Conservation (phyloP, 345 rosid species). For the Boechera divaricarpa region DNA sequence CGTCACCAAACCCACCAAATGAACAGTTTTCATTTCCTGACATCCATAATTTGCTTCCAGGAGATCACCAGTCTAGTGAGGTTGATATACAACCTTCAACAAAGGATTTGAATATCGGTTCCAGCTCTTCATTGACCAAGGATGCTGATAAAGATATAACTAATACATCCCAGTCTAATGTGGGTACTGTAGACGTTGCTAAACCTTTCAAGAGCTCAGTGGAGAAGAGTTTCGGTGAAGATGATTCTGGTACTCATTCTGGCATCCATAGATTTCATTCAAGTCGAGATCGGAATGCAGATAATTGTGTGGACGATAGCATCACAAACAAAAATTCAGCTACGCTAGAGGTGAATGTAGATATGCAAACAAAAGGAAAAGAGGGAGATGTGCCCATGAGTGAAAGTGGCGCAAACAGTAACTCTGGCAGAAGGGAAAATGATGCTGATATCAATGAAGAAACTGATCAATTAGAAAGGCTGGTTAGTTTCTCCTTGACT, state of each 20-base stretch:
- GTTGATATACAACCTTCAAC: conserved; percentile 35
- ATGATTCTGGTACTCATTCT: conserved; percentile 41
- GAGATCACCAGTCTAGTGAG: conserved; percentile 47
- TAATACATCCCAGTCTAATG: conserved; percentile 40
- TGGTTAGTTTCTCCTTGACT: conserved; percentile 50
- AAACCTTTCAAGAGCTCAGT: conserved; percentile 38
- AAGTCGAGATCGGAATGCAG: conserved; percentile 35
- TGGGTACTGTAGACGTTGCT: conserved; percentile 39
- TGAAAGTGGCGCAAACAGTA: conserved; percentile 40
- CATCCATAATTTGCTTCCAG: conserved; percentile 45
- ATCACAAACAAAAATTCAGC: conserved; percentile 38
- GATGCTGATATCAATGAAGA: conserved; percentile 41
- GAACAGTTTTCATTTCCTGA: conserved; percentile 60
- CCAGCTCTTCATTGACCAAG: conserved; percentile 42
- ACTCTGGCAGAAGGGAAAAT: conserved; percentile 38
- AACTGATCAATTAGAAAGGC: conserved; percentile 41
- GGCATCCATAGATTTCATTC: conserved; percentile 41
- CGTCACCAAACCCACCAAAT: conserved; percentile 58
- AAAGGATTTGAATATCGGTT: conserved; percentile 42
- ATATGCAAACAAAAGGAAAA: conserved; percentile 32
- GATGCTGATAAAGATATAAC: conserved; percentile 43
- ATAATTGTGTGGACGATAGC: conserved; percentile 28
- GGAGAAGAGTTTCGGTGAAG: conserved; percentile 39
- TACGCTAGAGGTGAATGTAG: conserved; percentile 9
- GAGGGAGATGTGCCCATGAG: conserved; percentile 33